Percentiles rank a stretch among this genome's conserved stretches.
These are phyloP conservation scores for Pseudomonodictys pantanalensis DNA, from an alignment of 495 filamentous ascomycete species.

Conservation along the genomic window DNA sequence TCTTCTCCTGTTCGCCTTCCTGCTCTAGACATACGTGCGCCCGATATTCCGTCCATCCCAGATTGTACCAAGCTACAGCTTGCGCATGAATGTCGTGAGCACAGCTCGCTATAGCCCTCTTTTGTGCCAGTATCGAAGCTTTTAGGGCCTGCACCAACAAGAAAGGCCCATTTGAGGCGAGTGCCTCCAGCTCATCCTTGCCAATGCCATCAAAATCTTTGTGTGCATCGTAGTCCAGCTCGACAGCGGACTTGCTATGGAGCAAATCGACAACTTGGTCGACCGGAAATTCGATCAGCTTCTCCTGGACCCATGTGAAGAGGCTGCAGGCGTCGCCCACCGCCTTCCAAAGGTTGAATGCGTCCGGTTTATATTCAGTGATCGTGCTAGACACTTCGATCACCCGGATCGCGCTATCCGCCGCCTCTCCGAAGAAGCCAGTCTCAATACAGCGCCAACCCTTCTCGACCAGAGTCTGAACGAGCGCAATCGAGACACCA, in stretches of 20 bases:
- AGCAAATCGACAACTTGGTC: slow-evolving; percentile 57
- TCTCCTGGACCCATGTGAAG: slow-evolving; percentile 73
- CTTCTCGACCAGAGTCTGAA: slow-evolving; percentile 81
- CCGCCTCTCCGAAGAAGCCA: slow-evolving; percentile 78
- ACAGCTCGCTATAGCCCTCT: slow-evolving; percentile 74
- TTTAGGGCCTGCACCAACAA: slow-evolving; percentile 55
- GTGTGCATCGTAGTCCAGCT: slow-evolving; percentile 60
- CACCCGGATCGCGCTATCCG: slow-evolving; percentile 61
- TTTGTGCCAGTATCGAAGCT: slow-evolving; percentile 77
- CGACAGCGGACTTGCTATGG: slow-evolving; percentile 32
- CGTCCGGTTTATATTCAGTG: slow-evolving; percentile 53
- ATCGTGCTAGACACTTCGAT: slow-evolving; percentile 55
- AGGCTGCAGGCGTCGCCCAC: slow-evolving; percentile 84
- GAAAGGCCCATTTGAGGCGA: slow-evolving; percentile 36
- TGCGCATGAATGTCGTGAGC: slow-evolving; percentile 81
- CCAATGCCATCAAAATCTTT: slow-evolving; percentile 70
- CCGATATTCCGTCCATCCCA: slow-evolving; percentile 88
- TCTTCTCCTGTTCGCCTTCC: slow-evolving; percentile 32
- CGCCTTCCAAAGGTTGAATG: slow-evolving; percentile 94
- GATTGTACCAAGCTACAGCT: slow-evolving; percentile 92
- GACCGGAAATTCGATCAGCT: slow-evolving; percentile 56
- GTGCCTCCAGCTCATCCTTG: slow-evolving; percentile 42
- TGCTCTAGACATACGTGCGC: slow-evolving; percentile 64
- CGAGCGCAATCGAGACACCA: slow-evolving; percentile 78
- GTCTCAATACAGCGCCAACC: slow-evolving; percentile 72